Conservation (phyloP, 1,139 yeast genomes). For the Pneumocystis canis region DNA sequence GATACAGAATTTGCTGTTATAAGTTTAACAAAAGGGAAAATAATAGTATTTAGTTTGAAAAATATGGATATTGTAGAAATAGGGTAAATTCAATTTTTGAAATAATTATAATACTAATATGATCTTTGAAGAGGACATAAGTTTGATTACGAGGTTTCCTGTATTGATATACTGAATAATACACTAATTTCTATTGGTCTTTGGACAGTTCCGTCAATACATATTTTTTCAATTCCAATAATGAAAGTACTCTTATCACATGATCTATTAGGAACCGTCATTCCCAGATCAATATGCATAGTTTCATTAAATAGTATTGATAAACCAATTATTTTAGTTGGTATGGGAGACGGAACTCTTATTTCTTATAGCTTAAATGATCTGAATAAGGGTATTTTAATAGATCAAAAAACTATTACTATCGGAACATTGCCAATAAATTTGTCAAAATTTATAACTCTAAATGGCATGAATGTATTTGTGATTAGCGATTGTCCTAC, state of each 20-base stretch:
- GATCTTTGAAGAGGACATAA: not conserved
- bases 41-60: not conserved
- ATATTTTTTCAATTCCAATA: not conserved
- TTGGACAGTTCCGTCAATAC: constrained; percentile 7
- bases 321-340: constrained; percentile 12
- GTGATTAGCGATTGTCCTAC: constrained; percentile 16
- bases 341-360: constrained; percentile 16
- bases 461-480: constrained; percentile 7
- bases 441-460: constrained; percentile 9
- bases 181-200: constrained; percentile 3
- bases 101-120: not conserved
- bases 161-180: not conserved
- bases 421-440: constrained; percentile 16
- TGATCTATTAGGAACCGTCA: constrained; percentile 1
- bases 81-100: not conserved
- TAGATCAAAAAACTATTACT: constrained; percentile 10
- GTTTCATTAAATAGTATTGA: constrained; percentile 9
- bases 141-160: not conserved
- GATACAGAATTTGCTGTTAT: not conserved
- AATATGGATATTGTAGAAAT: not conserved
- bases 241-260: not conserved
- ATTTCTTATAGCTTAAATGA: constrained; percentile 8
- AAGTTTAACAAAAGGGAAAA: not conserved
- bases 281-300: constrained; percentile 14
- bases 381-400: constrained; percentile 3